Conservation (phyloP, 345 rosid genomes). For the Gynandropsis gynandra region DNA sequence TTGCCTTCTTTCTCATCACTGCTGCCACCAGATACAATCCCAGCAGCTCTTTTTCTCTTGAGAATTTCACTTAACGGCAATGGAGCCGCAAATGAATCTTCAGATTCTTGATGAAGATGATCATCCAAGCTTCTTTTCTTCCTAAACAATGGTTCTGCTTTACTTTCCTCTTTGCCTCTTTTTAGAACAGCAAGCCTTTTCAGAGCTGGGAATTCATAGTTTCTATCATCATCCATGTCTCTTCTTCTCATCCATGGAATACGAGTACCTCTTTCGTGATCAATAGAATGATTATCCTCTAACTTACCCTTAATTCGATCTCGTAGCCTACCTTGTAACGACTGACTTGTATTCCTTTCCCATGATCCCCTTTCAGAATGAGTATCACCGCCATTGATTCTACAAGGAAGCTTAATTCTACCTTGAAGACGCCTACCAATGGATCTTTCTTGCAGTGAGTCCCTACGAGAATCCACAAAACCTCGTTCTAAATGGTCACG, state of each 20-base stretch:
- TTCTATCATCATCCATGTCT: slow-evolving; percentile 41
- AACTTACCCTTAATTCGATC: slow-evolving; percentile 54
- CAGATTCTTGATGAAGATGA: slow-evolving; percentile 32
- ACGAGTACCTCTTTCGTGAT: slow-evolving; percentile 34
- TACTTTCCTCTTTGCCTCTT: slow-evolving; percentile 32
- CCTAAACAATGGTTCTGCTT: slow-evolving; percentile 34
- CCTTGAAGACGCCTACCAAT: slow-evolving; percentile 61
- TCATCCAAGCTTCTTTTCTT: slow-evolving; percentile 47
- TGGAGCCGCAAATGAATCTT: slow-evolving; percentile 72
- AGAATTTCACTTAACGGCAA: slow-evolving; percentile 80
- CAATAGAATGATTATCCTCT: slow-evolving; percentile 36
- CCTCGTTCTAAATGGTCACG: slow-evolving; percentile 38
- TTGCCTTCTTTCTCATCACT: slow-evolving; percentile 17
- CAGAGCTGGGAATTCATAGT: slow-evolving; percentile 40
- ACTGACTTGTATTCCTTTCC: slow-evolving; percentile 40
- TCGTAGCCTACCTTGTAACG: slow-evolving; percentile 46
- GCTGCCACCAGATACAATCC: slow-evolving; percentile 28
- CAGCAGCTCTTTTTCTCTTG: slow-evolving; percentile 66
- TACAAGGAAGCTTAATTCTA: slow-evolving; percentile 68
- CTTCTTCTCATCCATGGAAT: slow-evolving; percentile 44
- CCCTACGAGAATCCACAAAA: slow-evolving; percentile 39
- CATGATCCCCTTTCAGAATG: slow-evolving; percentile 46
- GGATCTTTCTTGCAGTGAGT: slow-evolving; percentile 41
- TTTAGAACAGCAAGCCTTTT: slow-evolving; percentile 58
- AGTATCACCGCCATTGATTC: slow-evolving; percentile 33